These are phyloP conservation scores for Pythium aristosporum DNA, from an alignment of 352 stramenopile species.

Conservation along the genomic window DNA sequence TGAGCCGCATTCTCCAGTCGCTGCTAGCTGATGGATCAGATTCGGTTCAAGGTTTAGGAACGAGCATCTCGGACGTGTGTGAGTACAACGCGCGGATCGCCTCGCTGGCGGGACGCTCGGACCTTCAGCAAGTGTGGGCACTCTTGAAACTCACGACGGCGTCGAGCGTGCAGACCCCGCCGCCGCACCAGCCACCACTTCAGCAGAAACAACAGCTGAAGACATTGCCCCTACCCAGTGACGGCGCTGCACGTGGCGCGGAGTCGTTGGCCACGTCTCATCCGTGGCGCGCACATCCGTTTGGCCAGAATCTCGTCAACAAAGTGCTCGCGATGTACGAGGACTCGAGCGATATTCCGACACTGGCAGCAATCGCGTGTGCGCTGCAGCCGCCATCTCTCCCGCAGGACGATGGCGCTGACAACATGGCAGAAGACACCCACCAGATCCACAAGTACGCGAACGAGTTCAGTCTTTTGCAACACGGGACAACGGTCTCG, in stretches of 20 bases:
- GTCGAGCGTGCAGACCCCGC: constrained; percentile 41
- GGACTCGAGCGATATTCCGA: constrained; percentile 67
- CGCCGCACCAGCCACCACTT: constrained; percentile 7
- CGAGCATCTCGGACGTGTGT: constrained; percentile 43
- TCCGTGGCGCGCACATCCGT: constrained; percentile 78
- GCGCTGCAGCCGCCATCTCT: constrained; percentile 27
- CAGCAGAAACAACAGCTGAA: constrained; percentile 26
- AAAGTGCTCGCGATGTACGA: constrained; percentile 83
- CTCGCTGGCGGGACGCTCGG: constrained; percentile 48
- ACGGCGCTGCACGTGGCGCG: not conserved
- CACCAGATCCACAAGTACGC: not conserved
- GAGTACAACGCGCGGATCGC: constrained; percentile 61
- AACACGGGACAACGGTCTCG: not conserved
- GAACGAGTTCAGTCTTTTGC: constrained; percentile 1
- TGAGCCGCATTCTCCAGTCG: constrained; percentile 45
- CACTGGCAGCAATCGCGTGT: constrained; percentile 79
- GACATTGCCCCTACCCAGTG: not conserved
- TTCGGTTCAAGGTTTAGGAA: not conserved
- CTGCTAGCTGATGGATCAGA: constrained; percentile 18
- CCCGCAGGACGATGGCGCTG: not conserved
- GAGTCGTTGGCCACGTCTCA: constrained; percentile 41
- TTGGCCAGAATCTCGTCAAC: constrained; percentile 72
- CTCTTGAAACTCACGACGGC: constrained; percentile 69
- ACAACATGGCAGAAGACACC: not conserved
- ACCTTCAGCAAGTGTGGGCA: constrained; percentile 84